Percentiles rank a stretch among this genome's conserved stretches.
These are phyloP conservation scores for Cercospora canescens DNA, from an alignment of 2,329 filamentous ascomycete species.

Conservation along the genomic window DNA sequence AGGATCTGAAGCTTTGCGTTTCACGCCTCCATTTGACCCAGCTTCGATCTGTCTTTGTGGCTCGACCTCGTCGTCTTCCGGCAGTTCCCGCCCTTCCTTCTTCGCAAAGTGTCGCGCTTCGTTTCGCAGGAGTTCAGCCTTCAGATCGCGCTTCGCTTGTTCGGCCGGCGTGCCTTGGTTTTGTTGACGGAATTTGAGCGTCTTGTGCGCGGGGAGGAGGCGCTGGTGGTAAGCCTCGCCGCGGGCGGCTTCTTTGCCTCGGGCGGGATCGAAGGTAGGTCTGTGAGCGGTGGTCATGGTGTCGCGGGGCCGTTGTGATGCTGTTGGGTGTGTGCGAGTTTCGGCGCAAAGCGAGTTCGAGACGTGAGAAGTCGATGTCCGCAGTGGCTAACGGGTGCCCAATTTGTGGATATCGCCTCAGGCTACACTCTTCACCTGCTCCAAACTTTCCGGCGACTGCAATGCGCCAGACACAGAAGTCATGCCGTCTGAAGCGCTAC, in stretches of 20 bases:
- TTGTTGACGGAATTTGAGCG: slow-evolving; percentile 85
- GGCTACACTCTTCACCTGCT: neutral
- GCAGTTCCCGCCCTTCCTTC: slow-evolving; percentile 62
- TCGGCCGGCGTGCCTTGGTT: slow-evolving; percentile 87
- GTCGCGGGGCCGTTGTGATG: slow-evolving; percentile 13
- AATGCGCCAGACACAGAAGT: slow-evolving; percentile 26
- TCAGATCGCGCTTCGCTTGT: slow-evolving; percentile 70
- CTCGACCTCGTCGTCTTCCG: slow-evolving; percentile 38
- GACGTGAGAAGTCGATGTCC: slow-evolving; percentile 2
- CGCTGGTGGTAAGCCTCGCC: slow-evolving; percentile 96
- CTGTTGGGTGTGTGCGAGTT: neutral
- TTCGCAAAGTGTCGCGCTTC: slow-evolving; percentile 88
- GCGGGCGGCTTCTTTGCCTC: slow-evolving; percentile 90
- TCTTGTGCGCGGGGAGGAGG: slow-evolving; percentile 88
- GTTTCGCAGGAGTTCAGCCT: slow-evolving; percentile 83
- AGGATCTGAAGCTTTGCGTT: slow-evolving; percentile 58
- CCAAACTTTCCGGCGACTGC: neutral
- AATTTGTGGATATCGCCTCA: neutral
- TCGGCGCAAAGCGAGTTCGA: neutral
- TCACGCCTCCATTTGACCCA: slow-evolving; percentile 46
- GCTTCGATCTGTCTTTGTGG: slow-evolving; percentile 48
- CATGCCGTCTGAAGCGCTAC: slow-evolving; percentile 92
- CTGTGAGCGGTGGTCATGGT: slow-evolving; percentile 63
- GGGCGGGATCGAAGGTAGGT: slow-evolving; percentile 94
- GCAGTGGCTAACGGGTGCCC: neutral